Percentiles rank a stretch among this genome's conserved stretches.
Evolutionary conservation across 352 stramenopile species (phyloP).

Genomic region (Phytopythium aichiense): DNA sequence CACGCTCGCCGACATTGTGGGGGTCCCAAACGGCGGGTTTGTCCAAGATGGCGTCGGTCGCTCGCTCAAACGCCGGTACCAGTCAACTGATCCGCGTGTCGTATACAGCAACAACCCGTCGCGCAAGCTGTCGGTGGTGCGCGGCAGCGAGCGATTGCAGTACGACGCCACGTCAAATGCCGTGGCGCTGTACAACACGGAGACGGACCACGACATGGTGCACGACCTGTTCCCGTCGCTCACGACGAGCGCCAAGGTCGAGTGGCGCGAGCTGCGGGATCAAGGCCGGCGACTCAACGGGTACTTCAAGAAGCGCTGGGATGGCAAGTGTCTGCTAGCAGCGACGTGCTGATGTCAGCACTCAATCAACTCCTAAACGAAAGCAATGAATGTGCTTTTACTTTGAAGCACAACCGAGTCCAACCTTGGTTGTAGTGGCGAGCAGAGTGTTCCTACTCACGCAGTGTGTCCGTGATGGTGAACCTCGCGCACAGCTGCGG

Average conservation of each 20-base stretch:
- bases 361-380: not conserved
- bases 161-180: slow-evolving; percentile 32
- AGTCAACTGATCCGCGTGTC: slow-evolving; percentile 14
- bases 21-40: slow-evolving; percentile 40
- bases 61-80: slow-evolving; percentile 41
- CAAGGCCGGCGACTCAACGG: slow-evolving; percentile 30
- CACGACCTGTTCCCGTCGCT: slow-evolving; percentile 30
- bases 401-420: not conserved
- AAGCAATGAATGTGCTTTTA: not conserved
- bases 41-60: slow-evolving; percentile 50
- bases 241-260: slow-evolving; percentile 6
- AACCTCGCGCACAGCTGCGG: slow-evolving; percentile 4
- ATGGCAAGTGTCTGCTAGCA: slow-evolving; percentile 25
- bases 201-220: slow-evolving; percentile 32
- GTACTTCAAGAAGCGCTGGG: slow-evolving; percentile 50
- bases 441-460: not conserved
- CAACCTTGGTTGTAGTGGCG: not conserved
- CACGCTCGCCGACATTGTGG: slow-evolving; percentile 59
- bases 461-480: not conserved
- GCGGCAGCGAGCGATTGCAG: slow-evolving; percentile 29
- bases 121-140: slow-evolving; percentile 34
- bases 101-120: slow-evolving; percentile 56
- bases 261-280: slow-evolving; percentile 17
- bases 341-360: not conserved
- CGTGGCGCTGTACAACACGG: slow-evolving; percentile 33